Evolutionary conservation across 1,139 yeast genomes (phyloP), one percentile per base, ranked within the genome.

Genomic region (Saccharomyces pastorianus): DNA sequence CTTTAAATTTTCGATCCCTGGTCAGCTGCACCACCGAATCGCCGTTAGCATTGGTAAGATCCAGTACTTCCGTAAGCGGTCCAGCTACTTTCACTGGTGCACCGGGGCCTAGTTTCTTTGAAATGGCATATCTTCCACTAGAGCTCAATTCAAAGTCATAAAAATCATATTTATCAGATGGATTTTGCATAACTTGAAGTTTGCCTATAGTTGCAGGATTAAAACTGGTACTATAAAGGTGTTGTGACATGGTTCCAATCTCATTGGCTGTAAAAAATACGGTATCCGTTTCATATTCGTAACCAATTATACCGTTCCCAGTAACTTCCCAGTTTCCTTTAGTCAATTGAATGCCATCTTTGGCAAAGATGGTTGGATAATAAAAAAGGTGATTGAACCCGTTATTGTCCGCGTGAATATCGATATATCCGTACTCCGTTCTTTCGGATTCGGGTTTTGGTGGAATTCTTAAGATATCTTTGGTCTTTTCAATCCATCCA

Each of bases 381-480:
- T 80, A 78, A 0, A 84, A 96, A 49, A 93, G 69, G 63, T 88
- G 96, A 54, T 81, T 81, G 63, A 72, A 79, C 0, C 85, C 84
- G 42, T 80, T 77, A 4, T 70, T 72, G 31, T 77, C 77, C n/a
- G 84, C 83, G 9, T 83, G 83, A 9, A 86, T 74, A 65, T 93
- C 98, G 53, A 93, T 74, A 65, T 88, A 93, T 0, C 91, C 87
- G 50, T 74, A 75, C 0, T 71, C 71, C 0, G 63, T 55, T 31
- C 81, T 71, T 38, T 51, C 75, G 1, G 58, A 58, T 0, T 62
- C 54, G 14, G 56, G 61, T 48, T 69, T 66, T 52, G 81, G 79
- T 13, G 74, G 73, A 7, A 74, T 63, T 0, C 63, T 58, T 1
- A 64, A 32, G 14, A 71, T 60, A 4, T 62, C 59, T 25, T 62